Evolutionary conservation across 495 filamentous ascomycete species (phyloP).

Genomic region (Tetracladium marchalianum): DNA sequence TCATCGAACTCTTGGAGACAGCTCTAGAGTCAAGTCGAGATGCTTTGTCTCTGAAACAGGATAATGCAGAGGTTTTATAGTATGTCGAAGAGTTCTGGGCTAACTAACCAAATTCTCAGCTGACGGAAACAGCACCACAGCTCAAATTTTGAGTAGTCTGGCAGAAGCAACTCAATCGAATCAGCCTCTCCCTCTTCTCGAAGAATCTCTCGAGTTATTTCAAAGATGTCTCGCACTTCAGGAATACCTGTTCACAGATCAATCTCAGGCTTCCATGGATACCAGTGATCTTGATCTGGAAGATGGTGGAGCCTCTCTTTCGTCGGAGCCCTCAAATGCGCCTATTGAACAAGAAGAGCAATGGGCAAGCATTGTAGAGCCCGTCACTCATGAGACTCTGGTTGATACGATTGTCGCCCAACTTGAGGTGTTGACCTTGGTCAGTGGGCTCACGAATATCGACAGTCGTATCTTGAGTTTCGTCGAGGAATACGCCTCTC

Average conservation of each 20-base stretch:
- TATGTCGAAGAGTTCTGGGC: slow-evolving; percentile 11
- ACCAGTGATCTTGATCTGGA: background rate
- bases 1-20: slow-evolving; percentile 39
- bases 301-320: slow-evolving; percentile 3
- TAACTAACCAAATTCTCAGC: background rate
- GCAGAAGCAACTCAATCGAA: slow-evolving; percentile 33
- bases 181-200: slow-evolving; percentile 35
- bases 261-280: slow-evolving; percentile 14
- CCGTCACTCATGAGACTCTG: slow-evolving; percentile 49
- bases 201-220: slow-evolving; percentile 55
- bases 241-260: slow-evolving; percentile 44
- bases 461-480: slow-evolving; percentile 30
- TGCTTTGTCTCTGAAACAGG: slow-evolving; percentile 45
- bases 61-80: slow-evolving; percentile 57
- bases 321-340: background rate
- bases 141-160: slow-evolving; percentile 53
- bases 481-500: slow-evolving; percentile 42
- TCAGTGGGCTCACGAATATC: slow-evolving; percentile 41
- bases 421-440: slow-evolving; percentile 43
- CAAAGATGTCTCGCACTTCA: slow-evolving; percentile 50
- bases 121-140: background rate
- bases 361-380: slow-evolving; percentile 52
- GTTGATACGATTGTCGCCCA: slow-evolving; percentile 57
- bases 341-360: slow-evolving; percentile 33
- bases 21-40: slow-evolving; percentile 51